These are phyloP conservation scores for Pseudogymnoascus sp. DNA, from an alignment of 2,329 filamentous ascomycete species.

Conservation along the genomic window DNA sequence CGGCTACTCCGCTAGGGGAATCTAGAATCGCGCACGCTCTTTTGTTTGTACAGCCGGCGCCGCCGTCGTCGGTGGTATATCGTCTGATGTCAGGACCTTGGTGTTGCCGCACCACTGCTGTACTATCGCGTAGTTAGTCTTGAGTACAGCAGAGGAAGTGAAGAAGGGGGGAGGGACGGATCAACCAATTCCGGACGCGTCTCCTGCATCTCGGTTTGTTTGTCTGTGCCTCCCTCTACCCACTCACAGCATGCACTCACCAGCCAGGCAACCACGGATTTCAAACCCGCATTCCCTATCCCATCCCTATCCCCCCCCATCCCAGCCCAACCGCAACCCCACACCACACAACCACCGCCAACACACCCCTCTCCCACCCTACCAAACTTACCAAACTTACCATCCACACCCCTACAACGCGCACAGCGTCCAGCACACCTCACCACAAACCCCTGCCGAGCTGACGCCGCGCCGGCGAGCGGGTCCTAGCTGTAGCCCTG, in stretches of 20 bases:
- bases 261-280: background rate
- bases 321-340: background rate
- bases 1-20: background rate
- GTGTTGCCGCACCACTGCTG: background rate
- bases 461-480: background rate
- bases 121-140: background rate
- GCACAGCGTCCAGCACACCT: background rate
- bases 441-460: background rate
- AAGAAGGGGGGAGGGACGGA: background rate
- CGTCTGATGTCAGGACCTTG: background rate
- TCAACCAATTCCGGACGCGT: background rate
- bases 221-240: background rate
- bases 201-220: background rate
- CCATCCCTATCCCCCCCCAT: background rate
- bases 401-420: background rate
- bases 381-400: background rate
- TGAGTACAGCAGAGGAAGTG: background rate
- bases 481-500: background rate
- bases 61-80: background rate
- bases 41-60: too few species aligned
- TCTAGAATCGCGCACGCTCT: background rate
- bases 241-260: background rate
- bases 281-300: background rate
- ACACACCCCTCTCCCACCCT: background rate
- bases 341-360: background rate